Percentiles rank a stretch among this genome's conserved stretches.
Evolutionary conservation across 768 basidiomycete genomes (phyloP).

Genomic region (Paxillus ammoniavirescens): DNA sequence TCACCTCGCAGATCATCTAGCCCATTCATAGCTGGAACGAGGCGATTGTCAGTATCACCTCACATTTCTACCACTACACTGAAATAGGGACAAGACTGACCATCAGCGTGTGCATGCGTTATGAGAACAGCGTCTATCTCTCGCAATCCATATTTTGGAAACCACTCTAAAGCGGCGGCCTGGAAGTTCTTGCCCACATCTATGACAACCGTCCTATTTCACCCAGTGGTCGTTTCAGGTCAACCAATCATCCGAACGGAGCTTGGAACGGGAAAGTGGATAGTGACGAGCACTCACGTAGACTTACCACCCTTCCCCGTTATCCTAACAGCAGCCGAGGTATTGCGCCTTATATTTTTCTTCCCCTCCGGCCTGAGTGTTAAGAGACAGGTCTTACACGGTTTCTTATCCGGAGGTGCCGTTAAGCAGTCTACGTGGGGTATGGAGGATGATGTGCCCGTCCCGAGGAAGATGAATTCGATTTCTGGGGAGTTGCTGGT

Average conservation of each 20-base stretch:
- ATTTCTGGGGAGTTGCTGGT: slow-evolving; percentile 16
- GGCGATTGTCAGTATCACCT: slow-evolving; percentile 2
- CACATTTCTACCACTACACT: neutral
- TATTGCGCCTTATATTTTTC: slow-evolving; percentile 85
- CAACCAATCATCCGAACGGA: slow-evolving; percentile 1
- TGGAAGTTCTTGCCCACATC: slow-evolving; percentile 88
- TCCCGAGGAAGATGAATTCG: slow-evolving; percentile 82
- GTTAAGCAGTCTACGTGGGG: slow-evolving; percentile 78
- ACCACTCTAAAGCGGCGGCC: slow-evolving; percentile 50
- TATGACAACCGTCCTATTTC: slow-evolving; percentile 69
- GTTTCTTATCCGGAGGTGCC: slow-evolving; percentile 46
- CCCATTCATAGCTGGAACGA: slow-evolving; percentile 74
- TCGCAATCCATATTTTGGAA: slow-evolving; percentile 73
- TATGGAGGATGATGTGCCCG: slow-evolving; percentile 74
- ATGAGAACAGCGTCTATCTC: slow-evolving; percentile 74
- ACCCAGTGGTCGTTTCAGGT: neutral
- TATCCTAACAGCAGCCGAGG: slow-evolving; percentile 64
- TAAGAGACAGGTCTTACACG: slow-evolving; percentile 67
- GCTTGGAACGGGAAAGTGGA: neutral
- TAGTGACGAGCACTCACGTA: slow-evolving; percentile 44
- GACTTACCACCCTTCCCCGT: slow-evolving; percentile 35
- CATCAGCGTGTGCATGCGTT: slow-evolving; percentile 88
- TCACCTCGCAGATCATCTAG: slow-evolving; percentile 84
- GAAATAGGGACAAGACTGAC: slow-evolving; percentile 26
- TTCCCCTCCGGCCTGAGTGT: slow-evolving; percentile 67